Conservation (phyloP, 306 rosid species). For the Ceratonia siliqua region DNA sequence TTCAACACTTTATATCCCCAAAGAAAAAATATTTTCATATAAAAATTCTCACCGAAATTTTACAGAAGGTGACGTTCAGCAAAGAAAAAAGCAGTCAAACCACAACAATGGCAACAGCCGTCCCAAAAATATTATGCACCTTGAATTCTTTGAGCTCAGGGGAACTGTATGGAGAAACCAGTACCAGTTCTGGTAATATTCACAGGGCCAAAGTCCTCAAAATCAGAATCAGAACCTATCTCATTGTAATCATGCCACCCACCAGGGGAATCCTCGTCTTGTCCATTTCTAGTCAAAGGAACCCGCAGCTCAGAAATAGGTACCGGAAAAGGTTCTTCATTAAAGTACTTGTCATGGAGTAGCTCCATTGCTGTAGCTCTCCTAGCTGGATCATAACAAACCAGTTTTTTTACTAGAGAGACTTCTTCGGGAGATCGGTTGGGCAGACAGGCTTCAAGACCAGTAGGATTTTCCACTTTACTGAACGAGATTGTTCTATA, state of each 20-base stretch:
- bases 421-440: conserved; percentile 51
- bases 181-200: conserved; percentile 53
- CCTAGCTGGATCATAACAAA: conserved; percentile 71
- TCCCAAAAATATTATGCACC: conserved; percentile 32
- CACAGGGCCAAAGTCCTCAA: conserved; percentile 60
- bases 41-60: neutral
- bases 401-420: conserved; percentile 54
- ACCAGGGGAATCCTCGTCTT: conserved; percentile 47
- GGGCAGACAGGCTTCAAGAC: conserved; percentile 61
- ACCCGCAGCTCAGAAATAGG: conserved; percentile 57
- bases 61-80: conserved; percentile 18
- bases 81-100: conserved; percentile 15
- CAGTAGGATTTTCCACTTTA: conserved; percentile 63
- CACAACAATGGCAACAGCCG: conserved; percentile 6
- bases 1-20: conserved; percentile 10
- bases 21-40: neutral
- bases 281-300: conserved; percentile 50
- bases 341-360: conserved; percentile 67
- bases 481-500: conserved; percentile 56
- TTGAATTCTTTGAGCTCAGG: conserved; percentile 48
- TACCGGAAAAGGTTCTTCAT: conserved; percentile 71
- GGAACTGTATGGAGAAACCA: conserved; percentile 71
- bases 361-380: conserved; percentile 76
- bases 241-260: conserved; percentile 51
- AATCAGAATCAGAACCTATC: conserved; percentile 75